Conservation (phyloP, 768 basidiomycete species). For the Pleurotus tuoliensis region DNA sequence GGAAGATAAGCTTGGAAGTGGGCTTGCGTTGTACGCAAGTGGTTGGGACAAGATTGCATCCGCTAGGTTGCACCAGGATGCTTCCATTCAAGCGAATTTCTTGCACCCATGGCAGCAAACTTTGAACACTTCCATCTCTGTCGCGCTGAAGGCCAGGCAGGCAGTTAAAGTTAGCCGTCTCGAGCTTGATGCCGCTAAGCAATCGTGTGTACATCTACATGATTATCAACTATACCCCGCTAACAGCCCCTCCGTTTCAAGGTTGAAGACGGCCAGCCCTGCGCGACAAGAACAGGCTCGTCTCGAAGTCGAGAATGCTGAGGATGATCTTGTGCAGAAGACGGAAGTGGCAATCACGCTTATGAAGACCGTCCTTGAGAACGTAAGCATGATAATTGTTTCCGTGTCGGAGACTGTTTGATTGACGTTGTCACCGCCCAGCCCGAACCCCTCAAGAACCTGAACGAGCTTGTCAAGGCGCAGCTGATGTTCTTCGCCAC, state of each 20-base stretch:
- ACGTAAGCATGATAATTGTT: constrained; percentile 49
- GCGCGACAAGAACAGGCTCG: constrained; percentile 87
- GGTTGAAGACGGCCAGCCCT: constrained; percentile 74
- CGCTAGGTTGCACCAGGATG: constrained; percentile 81
- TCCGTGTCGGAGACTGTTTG: background rate
- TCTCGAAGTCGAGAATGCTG: constrained; percentile 88
- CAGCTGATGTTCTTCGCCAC: constrained; percentile 70
- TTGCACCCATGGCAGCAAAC: constrained; percentile 87
- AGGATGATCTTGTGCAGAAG: constrained; percentile 95
- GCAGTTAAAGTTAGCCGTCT: constrained; percentile 76
- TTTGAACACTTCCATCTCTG: constrained; percentile 73
- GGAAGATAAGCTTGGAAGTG: constrained; percentile 72
- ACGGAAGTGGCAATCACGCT: constrained; percentile 95
- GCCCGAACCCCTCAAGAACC: constrained; percentile 95
- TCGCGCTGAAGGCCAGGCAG: constrained; percentile 91
- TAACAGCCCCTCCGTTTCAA: constrained; percentile 22
- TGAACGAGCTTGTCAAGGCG: constrained; percentile 89
- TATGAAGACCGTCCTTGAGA: constrained; percentile 98
- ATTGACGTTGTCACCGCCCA: constrained; percentile 23
- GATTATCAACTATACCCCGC: background rate
- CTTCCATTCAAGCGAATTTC: constrained; percentile 60
- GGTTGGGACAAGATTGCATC: constrained; percentile 81
- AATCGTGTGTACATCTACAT: constrained; percentile 49
- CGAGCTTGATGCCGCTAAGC: constrained; percentile 89
- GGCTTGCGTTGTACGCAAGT: constrained; percentile 71